These are phyloP conservation scores for Beauveria varroae DNA, from an alignment of 2,329 filamentous ascomycete genomes.

Conservation along the genomic window DNA sequence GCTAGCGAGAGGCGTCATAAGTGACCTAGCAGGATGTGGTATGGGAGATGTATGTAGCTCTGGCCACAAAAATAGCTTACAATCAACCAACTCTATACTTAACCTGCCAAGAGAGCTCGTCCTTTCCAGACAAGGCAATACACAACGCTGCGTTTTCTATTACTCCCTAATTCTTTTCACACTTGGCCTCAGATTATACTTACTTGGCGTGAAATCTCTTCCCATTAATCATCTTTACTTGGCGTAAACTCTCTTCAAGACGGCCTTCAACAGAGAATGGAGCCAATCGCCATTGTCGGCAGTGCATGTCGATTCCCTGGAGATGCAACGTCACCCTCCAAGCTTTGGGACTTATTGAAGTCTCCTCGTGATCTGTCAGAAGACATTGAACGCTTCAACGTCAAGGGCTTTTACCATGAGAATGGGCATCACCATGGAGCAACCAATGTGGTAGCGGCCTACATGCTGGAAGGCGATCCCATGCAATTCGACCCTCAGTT, in stretches of 20 bases:
- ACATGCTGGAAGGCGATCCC: constrained; percentile 6
- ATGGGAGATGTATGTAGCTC: not conserved
- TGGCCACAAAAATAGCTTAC: not conserved
- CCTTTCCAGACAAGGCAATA: too few relatives aligned
- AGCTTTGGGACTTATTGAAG: constrained; percentile 11
- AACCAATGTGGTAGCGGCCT: constrained; percentile 23
- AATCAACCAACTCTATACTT: not conserved
- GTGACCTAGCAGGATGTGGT: not conserved
- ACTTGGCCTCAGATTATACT: too few relatives aligned
- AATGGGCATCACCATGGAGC: constrained; percentile 19
- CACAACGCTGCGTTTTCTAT: not conserved
- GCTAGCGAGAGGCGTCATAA: not conserved
- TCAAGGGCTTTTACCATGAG: constrained; percentile 14
- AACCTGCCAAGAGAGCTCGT: not conserved
- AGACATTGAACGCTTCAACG: constrained; percentile 19
- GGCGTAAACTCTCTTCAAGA: not conserved
- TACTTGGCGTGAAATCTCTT: not conserved
- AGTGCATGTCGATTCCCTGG: constrained; percentile 14
- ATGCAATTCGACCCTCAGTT: constrained; percentile 36
- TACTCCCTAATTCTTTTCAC: not conserved
- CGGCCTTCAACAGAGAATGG: not conserved
- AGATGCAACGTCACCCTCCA: constrained; percentile 4
- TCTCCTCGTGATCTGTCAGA: constrained; percentile 17
- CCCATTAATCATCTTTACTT: not conserved
- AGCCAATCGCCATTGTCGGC: constrained; percentile 14